Base-by-base conservation (phyloP, 129 eudicot species). In the Tagetes erecta region DNA sequence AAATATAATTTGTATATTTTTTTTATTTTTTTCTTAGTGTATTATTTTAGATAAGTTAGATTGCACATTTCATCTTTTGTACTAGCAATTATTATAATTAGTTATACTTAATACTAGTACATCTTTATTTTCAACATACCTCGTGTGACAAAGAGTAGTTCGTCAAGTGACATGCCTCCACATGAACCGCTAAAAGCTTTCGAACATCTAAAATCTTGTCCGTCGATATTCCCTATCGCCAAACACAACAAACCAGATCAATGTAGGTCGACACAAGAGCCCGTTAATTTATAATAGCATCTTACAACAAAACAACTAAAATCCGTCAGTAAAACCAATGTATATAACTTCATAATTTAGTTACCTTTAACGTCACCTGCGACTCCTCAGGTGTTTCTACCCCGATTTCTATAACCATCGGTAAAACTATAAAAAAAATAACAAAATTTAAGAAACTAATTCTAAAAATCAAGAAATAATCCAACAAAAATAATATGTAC, bases 171-270 rank as follows among this genome's bases (percentile, higher is more conserved):
- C 98, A 92, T 8, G 95, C 87, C 68, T 90, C 95, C 47, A 92
- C 98, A 49, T 90, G 83, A 30, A 86, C 95, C 0, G 88, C 95
- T 67, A 92, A 78, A 4, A 92, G 87, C 80, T 90, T 92, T 72
- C 87, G 87, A 70, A 92, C 92, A 53, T 92, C 98, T 65, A 92
- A 78, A 41, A 92, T 92, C 85, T 70, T 90, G 83, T 92, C 98
- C 70, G 98, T 92, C 6, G 98, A 92, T 74, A 92, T 92, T 76
- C 98, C 98, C 98, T 92, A 56, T 55, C 46, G 3, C 68, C 46
- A 62, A 33, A 41, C 67, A 51, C 10, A 78, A 56, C 1, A 1
- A 69, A 38, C 37, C 46, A 20, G 0, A 53, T 49, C n/a, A 77
- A 35, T 10, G 12, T 34, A 0, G 34, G 10, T 0, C 2, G 1